A percentile compares a stretch with the other conserved stretches of the same genome.
Conservation (phyloP, 2,329 filamentous ascomycete species). For the Pseudopithomyces chartarum region DNA sequence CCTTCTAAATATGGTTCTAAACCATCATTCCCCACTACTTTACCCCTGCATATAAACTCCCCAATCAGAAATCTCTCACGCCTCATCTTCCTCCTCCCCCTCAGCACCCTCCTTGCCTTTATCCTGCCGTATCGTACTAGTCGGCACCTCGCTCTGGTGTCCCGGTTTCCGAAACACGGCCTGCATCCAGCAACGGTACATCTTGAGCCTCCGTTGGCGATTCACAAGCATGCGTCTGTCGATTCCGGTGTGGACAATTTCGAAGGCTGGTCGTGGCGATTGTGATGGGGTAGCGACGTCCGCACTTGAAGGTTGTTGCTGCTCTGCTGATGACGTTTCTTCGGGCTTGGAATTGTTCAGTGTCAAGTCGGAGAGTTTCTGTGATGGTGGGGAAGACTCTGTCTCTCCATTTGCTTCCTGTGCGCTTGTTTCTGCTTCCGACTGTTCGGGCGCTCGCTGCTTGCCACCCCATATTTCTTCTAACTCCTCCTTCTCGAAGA, state of each 20-base stretch:
- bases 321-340: not conserved
- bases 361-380: not conserved
- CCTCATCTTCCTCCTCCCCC: constrained; percentile 11
- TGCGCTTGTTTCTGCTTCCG: not conserved
- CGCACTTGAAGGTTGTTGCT: constrained; percentile 1
- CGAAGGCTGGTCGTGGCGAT: constrained; percentile 53
- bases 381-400: not conserved
- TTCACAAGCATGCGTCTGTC: constrained; percentile 93
- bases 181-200: constrained; percentile 98
- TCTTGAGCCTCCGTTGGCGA: constrained; percentile 86
- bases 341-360: not conserved
- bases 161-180: constrained; percentile 73
- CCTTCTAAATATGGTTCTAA: not conserved
- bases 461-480: constrained; percentile 73
- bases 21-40: no score
- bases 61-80: not conserved
- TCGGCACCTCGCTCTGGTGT: constrained; percentile 34
- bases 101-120: constrained; percentile 16
- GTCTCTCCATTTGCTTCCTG: not conserved
- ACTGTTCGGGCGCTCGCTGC: constrained; percentile 1
- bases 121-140: constrained; percentile 40
- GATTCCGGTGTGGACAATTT: constrained; percentile 77
- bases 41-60: no score
- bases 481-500: constrained; percentile 89
- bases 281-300: constrained; percentile 4